A percentile compares a stretch with the other conserved stretches of the same genome.
phyloP scores from a whole-genome alignment of 257 asterid species.

The Plantago major region DNA sequence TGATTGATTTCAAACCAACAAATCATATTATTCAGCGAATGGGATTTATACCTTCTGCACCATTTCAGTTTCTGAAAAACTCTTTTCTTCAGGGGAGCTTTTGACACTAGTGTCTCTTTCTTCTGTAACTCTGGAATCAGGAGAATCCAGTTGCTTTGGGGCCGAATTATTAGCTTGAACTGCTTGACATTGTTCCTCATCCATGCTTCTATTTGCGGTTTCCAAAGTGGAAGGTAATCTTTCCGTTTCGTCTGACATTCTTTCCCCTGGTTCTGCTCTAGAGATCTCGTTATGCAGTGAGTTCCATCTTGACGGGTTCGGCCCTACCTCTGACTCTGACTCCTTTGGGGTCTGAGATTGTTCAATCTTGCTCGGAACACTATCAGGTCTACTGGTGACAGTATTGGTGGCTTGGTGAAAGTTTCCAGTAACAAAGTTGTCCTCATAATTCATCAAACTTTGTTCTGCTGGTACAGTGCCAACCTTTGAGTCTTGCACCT shows the following conservation, averaged over 20 bases:
- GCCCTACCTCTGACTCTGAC: slow-evolving; percentile 19
- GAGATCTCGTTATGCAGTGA: slow-evolving; percentile 13
- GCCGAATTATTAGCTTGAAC: too few relatives aligned
- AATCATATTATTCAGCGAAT: not conserved
- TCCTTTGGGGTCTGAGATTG: slow-evolving; percentile 13
- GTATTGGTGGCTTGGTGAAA: slow-evolving; percentile 5
- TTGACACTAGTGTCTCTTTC: slow-evolving; percentile 32
- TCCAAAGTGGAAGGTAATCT: slow-evolving; percentile 26
- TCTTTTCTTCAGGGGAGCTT: slow-evolving; percentile 26
- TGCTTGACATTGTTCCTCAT: slow-evolving; percentile 28
- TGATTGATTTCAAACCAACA: not conserved
- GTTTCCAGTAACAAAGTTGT: slow-evolving; percentile 18
- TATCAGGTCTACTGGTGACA: slow-evolving; percentile 19
- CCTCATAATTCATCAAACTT: slow-evolving; percentile 15
- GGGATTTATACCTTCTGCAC: slow-evolving; percentile 40
- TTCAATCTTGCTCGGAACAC: slow-evolving; percentile 17
- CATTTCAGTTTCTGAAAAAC: slow-evolving; percentile 26
- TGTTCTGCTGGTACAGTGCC: slow-evolving; percentile 23
- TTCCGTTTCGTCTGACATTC: slow-evolving; percentile 14
- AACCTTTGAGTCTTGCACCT: slow-evolving; percentile 23
- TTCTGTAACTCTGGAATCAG: slow-evolving; percentile 32
- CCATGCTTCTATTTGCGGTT: slow-evolving; percentile 38
- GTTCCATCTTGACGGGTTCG: slow-evolving; percentile 16
- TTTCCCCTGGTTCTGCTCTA: slow-evolving; percentile 16
- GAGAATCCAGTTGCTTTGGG: too few relatives aligned